Evolutionary conservation across 192 early-diverging fungal genomes (phyloP), one percentile per base, ranked within the genome.

Genomic region (Polychytrium aggregatum): DNA sequence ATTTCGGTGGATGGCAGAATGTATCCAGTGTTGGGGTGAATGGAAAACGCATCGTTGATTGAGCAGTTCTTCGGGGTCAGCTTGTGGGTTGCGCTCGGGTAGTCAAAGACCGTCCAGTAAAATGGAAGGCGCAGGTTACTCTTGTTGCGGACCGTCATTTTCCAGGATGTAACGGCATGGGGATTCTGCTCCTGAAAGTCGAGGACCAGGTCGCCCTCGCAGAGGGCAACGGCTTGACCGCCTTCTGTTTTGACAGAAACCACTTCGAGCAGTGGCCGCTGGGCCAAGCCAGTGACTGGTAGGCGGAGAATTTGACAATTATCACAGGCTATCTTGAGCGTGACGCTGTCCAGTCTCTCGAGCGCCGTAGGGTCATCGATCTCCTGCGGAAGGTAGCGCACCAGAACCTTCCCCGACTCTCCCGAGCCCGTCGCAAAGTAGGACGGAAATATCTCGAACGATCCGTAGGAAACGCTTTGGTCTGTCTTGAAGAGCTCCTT

Each of bases 281-380:
- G 63, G 28, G 64, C 50, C 6, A 57, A 44, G 20, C 57, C 71
- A 3, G 24, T 27, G 28, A 74, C 9, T 20, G 63, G 63, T 16
- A 67, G 55, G 29, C 54, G 43, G 24, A 63, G 31, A 11, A 64
- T 49, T 31, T 67, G 56, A 41, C 63, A 69, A 42, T 74, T 74
- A 46, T 74, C 71, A 41, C 71, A 74, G 2, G 65, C 66, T 22
- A 70, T 55, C 28, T 55, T 50, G 37, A 74, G 37, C 4, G 48
- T 39, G 11, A 45, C 48, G 41, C 51, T 49, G 29, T 61, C 60
- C 13, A 35, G 24, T 1, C 55, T 43, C 9, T 46, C 57, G 10
- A 9, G 20, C 2, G 10, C 27, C 10, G 16, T 26, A 18, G 10
- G 48, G 41, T 42, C 41, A 3, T 37, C 26, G 31, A 55, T 2